phyloP scores from a whole-genome alignment of 305 asterid genomes.

The Solanum hybrid region DNA sequence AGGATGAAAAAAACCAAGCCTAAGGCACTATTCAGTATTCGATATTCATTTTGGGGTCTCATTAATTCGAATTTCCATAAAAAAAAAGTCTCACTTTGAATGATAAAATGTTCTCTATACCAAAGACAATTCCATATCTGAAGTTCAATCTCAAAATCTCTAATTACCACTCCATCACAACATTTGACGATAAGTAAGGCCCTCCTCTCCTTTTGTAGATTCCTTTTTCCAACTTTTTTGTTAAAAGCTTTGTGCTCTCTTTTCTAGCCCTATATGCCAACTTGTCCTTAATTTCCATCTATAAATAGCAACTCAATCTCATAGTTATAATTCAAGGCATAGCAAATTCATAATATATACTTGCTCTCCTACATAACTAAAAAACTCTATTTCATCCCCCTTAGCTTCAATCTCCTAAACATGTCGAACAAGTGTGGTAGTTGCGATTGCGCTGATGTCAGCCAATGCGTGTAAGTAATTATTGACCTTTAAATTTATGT shows the following conservation, averaged over 20 bases:
- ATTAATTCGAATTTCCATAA: not conserved
- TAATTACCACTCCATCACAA: not conserved
- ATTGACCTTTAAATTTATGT: not conserved
- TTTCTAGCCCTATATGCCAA: not conserved
- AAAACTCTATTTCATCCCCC: not conserved
- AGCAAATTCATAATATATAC: slow-evolving; percentile 8
- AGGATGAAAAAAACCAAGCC: not conserved
- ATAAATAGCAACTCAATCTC: slow-evolving; percentile 32
- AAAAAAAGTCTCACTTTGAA: not conserved
- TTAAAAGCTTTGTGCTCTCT: not conserved
- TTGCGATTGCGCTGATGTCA: slow-evolving; percentile 41
- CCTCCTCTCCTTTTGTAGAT: slow-evolving; percentile 1
- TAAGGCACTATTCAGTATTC: not conserved
- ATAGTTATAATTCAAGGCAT: slow-evolving; percentile 3
- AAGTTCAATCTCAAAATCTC: not conserved
- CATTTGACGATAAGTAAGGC: not conserved
- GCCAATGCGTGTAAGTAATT: slow-evolving; percentile 44
- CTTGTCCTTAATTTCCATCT: slow-evolving; percentile 11
- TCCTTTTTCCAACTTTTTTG: slow-evolving; percentile 4
- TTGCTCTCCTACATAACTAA: not conserved
- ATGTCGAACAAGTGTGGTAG: slow-evolving; percentile 50
- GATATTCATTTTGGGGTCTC: not conserved
- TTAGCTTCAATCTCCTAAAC: not conserved
- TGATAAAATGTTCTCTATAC: not conserved
- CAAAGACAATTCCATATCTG: not conserved